Evolutionary conservation across 108 stramenopile species (phyloP).

Genomic region (Fragilariopsis cylindrus): DNA sequence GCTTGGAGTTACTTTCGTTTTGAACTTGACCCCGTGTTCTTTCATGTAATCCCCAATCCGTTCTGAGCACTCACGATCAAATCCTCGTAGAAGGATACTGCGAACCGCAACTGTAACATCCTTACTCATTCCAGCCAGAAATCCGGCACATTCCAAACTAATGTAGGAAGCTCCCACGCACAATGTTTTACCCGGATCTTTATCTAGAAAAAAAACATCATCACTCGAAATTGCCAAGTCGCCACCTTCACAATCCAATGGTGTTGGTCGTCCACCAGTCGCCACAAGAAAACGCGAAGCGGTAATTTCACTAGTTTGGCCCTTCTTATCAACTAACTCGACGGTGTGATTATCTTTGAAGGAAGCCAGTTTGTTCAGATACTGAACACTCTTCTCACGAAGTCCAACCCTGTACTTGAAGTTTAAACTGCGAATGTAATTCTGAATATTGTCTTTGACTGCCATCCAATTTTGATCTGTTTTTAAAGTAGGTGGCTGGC

Average conservation of each 20-base stretch:
- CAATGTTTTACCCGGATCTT: conserved; percentile 92
- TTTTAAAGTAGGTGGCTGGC: conserved; percentile 23
- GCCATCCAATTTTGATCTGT: conserved; percentile 66
- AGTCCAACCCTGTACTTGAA: conserved; percentile 96
- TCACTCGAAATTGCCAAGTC: conserved; percentile 95
- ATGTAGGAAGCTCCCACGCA: conserved; percentile 98
- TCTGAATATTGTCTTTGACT: conserved; percentile 82
- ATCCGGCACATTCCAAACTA: conserved; percentile 97
- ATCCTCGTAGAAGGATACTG: conserved; percentile 93
- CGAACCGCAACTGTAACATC: conserved; percentile 96
- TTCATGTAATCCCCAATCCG: conserved; percentile 87
- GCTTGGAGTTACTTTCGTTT: conserved; percentile 68
- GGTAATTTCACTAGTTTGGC: conserved; percentile 59
- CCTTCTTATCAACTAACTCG: conserved; percentile 84
- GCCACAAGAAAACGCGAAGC: conserved; percentile 91
- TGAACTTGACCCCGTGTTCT: conserved; percentile 85
- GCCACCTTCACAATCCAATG: conserved; percentile 81
- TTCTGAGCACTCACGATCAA: conserved; percentile 95
- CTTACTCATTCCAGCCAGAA: conserved; percentile 88
- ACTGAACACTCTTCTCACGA: conserved; percentile 91
- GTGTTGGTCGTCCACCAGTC: conserved; percentile 93
- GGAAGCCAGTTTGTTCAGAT: conserved; percentile 87
- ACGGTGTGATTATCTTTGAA: conserved; percentile 89
- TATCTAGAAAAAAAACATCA: conserved; percentile 92
- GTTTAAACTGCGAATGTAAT: conserved; percentile 95